Conservation (phyloP, 768 basidiomycete species). For the Lactifluus piperatus region DNA sequence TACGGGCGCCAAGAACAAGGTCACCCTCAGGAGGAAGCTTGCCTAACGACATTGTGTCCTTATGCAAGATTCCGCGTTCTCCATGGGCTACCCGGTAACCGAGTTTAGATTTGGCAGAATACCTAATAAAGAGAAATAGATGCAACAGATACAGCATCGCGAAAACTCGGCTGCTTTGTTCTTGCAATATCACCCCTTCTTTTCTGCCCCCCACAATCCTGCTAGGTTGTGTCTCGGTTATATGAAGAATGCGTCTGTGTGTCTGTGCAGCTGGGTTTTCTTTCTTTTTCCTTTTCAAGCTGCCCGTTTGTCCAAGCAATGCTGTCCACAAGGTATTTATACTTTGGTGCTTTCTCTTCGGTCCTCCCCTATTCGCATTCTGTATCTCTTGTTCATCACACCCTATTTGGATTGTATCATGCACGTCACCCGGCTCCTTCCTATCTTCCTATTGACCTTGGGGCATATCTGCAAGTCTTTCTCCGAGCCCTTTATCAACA, state of each 20-base stretch:
- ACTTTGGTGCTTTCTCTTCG: neutral
- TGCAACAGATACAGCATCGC: neutral
- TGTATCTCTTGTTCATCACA: neutral
- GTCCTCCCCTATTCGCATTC: neutral
- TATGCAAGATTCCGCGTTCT: neutral
- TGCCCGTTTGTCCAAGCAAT: neutral
- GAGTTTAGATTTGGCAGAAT: no score
- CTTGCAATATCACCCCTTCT: neutral
- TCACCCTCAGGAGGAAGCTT: neutral
- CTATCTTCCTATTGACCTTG: neutral
- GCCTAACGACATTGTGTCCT: neutral
- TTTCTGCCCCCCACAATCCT: neutral
- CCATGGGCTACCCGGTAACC: neutral
- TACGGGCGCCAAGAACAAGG: neutral
- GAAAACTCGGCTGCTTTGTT: neutral
- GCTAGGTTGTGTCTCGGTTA: neutral
- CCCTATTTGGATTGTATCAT: neutral
- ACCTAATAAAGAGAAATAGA: no score
- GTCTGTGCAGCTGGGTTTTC: no score
- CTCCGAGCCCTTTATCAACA: neutral
- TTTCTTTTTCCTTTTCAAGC: neutral
- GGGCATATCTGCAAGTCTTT: neutral
- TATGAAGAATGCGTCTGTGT: neutral
- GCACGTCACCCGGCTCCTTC: neutral
- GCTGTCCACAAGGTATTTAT: slow-evolving; percentile 3